Evolutionary conservation across 2,329 filamentous ascomycete species (phyloP), one percentile per base, ranked within the genome.

Genomic region (Paecilomyces dactylethromorphus): DNA sequence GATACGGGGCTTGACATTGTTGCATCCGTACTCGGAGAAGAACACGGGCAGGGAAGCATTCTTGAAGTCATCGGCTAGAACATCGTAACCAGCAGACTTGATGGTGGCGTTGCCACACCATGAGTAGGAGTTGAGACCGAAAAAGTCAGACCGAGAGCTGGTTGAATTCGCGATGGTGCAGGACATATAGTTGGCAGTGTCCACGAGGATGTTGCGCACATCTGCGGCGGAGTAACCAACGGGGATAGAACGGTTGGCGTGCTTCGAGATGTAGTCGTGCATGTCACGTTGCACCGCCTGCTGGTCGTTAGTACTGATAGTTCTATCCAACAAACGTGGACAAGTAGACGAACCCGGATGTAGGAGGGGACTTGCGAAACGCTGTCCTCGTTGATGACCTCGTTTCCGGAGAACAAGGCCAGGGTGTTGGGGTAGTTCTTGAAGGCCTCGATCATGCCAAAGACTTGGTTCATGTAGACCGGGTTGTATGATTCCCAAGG

Each of bases 211-310:
- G n/a, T 80, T 71, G 54, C 82, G 81, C 55, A 87, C 81, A 71
- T 89, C 86, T 24, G 85, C 85, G 58, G 86, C 86, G 18, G 84
- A 87, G 77, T 89, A 89, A 33, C 86, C 86, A 31, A 89, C 85
- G 6, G 85, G 85, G 59, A 89, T 88, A 24, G 74, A 65, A 56
- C 87, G 83, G 45, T 76, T 64, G 3, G 78, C 72, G 63, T 88
- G 81, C 58, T 82, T 80, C 56, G 79, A 76, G 68, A 88, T 88
- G 73, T 88, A 89, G 60, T 86, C 80, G 74, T 88, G 88, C 71
- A 89, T 77, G 64, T 89, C 87, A 65, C 86, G 82, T 66, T 85
- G 81, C 58, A 88, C 82, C 51, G 86, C 86, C 71, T 74, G 55
- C 3, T n/a, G 12, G 10, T 21, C 45, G 29, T 15, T 26, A 53